Percentiles rank a stretch among this genome's conserved stretches.
Evolutionary conservation across 306 rosid species (phyloP).

Genomic region (Aeschynomene evenia): DNA sequence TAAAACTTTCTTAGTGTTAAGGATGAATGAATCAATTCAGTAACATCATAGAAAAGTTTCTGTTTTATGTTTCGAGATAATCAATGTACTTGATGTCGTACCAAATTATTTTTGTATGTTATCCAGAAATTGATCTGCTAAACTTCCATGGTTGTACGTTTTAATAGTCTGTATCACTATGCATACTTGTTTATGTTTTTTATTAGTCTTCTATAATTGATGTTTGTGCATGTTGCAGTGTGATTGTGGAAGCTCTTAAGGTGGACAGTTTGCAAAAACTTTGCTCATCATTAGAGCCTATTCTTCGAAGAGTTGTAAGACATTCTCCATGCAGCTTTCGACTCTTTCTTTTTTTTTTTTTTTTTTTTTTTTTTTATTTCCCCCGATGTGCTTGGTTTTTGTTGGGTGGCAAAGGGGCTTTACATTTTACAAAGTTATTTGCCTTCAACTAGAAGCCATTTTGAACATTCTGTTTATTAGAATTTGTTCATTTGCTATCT

Average conservation of each 20-base stretch:
- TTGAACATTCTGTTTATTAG: not conserved
- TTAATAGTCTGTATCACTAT: slow-evolving; percentile 11
- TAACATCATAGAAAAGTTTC: not conserved
- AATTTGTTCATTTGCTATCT: not conserved
- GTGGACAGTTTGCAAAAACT: slow-evolving; percentile 84
- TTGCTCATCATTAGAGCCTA: slow-evolving; percentile 77
- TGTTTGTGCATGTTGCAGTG: slow-evolving; percentile 47
- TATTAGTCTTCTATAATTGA: slow-evolving; percentile 7
- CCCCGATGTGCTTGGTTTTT: not conserved
- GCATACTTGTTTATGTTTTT: slow-evolving; percentile 1
- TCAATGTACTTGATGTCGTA: not conserved
- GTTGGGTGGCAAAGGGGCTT: not conserved
- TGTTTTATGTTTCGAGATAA: not conserved
- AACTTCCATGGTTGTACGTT: not conserved
- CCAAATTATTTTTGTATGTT: slow-evolving; percentile 8
- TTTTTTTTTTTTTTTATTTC: too few relatives aligned
- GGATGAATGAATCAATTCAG: not conserved
- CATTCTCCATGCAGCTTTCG: slow-evolving; percentile 12
- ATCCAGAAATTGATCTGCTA: not conserved
- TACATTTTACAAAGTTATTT: not conserved
- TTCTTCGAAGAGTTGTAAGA: slow-evolving; percentile 84
- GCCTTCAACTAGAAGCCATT: not conserved
- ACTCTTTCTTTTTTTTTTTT: slow-evolving; percentile 3
- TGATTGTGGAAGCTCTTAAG: slow-evolving; percentile 79
- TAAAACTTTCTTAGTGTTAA: not conserved